A percentile compares a stretch with the other conserved stretches of the same genome.
Conservation (phyloP, 257 asterid species). For the Paraleonurus japonicus region DNA sequence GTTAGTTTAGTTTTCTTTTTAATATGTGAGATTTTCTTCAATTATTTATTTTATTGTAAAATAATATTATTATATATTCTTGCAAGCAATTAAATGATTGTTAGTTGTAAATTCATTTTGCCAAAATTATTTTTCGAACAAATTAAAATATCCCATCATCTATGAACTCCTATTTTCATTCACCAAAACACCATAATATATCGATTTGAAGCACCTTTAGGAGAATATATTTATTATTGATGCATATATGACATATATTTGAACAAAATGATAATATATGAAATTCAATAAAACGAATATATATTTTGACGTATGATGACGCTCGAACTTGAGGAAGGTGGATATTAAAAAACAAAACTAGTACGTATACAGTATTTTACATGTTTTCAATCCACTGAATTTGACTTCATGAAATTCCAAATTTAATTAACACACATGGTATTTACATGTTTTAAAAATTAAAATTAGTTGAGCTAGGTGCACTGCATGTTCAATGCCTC, state of each 20-base stretch:
- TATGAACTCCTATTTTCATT: not conserved
- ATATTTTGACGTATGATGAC: not conserved
- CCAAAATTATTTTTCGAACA: no score
- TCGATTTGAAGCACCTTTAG: not conserved
- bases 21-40: no score
- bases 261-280: not conserved
- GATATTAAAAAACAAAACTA: not conserved
- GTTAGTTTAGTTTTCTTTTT: no score
- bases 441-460: not conserved
- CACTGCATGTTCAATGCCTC: conserved; percentile 2
- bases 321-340: not conserved
- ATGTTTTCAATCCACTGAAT: conserved; percentile 30
- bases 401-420: conserved; percentile 19
- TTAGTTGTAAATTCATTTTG: not conserved
- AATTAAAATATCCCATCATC: no score
- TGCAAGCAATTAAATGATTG: no score
- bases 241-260: not conserved
- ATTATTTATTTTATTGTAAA: no score
- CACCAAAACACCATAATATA: not conserved
- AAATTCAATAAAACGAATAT: not conserved
- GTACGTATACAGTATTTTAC: not conserved
- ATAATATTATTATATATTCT: no score
- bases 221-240: not conserved
- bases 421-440: not conserved
- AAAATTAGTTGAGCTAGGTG: not conserved